Evolutionary conservation across 2,329 filamentous ascomycete genomes (phyloP), one percentile per base, ranked within the genome.

Genomic region (Xylariaceae sp.): DNA sequence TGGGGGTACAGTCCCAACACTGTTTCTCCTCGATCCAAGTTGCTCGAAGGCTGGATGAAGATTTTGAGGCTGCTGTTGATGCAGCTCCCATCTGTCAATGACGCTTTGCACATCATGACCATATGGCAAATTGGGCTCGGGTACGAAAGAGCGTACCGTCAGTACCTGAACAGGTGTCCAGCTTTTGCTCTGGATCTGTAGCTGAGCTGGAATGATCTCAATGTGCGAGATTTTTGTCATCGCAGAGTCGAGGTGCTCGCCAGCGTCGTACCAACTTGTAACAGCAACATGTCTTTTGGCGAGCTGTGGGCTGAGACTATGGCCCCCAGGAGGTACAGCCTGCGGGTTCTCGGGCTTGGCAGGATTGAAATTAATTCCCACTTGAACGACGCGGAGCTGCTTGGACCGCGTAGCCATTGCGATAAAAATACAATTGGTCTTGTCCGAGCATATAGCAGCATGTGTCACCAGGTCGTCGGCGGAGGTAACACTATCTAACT

Each of bases 21-120:
- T 78, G 55, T 78, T 80, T 55, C 79, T 80, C 52, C 84, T 79
- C 33, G 62, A 62, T 7, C 81, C 79, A 19, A 93, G 72, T 52
- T 90, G 84, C 50, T 89, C 85, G 59, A 95, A 91, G 11, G 84
- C 85, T 2, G 83, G 67, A 57, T 93, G 86, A 7, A 94, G 67
- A 9, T 68, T 72, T 48, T 84, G 79, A n/a, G 75, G 66, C 36
- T 79, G 73, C 24, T 86, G 80, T 24, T 76, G 73, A 9, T 91
- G 61, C 12, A 95, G 68, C 52, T 93, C 84, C 91, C 91, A 97
- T 47, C 85, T 78, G 48, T 89, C 83, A 47, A 97, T 73, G 31
- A 90, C 77, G 51, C 83, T 95, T 52, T 85, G 80, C 0, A 79
- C 69, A 24, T 82, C 79, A 49, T 83, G 79, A 32, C 76, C 73